Percentiles rank a stretch among this genome's conserved stretches.
These are phyloP conservation scores for Funneliformis geosporum DNA, from an alignment of 192 early-diverging fungal species.

Conservation along the genomic window DNA sequence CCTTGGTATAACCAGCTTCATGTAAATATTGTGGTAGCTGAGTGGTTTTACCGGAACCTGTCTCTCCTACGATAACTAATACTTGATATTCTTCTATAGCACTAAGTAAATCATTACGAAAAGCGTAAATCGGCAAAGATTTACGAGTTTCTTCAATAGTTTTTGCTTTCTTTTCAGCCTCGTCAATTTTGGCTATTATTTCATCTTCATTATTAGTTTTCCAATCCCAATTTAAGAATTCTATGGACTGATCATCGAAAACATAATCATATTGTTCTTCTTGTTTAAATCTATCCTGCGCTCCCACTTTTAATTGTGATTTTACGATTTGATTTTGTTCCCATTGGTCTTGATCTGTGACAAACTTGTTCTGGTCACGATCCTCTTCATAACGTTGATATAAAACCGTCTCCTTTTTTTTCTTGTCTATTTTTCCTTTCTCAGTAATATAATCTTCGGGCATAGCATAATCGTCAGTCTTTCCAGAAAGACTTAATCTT, in stretches of 20 bases:
- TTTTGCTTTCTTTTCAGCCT: conserved; percentile 64
- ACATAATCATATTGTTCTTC: conserved; percentile 87
- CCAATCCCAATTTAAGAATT: conserved; percentile 77
- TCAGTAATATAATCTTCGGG: conserved; percentile 97
- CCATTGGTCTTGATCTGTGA: conserved; percentile 92
- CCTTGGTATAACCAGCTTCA: conserved; percentile 93
- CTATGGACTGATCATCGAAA: conserved; percentile 88
- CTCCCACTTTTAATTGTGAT: conserved; percentile 52
- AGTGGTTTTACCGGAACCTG: conserved; percentile 98
- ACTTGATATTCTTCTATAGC: conserved; percentile 86
- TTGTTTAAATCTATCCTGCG: conserved; percentile 52
- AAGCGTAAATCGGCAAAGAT: conserved; percentile 91
- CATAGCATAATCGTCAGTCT: conserved; percentile 83
- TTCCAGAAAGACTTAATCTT: conserved; percentile 74
- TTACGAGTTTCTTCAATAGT: conserved; percentile 74
- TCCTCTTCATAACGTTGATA: conserved; percentile 90
- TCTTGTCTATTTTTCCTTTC: conserved; percentile 96
- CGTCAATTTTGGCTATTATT: conserved; percentile 55
- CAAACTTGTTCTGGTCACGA: conserved; percentile 59
- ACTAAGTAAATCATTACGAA: conserved; percentile 77
- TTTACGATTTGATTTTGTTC: conserved; percentile 81
- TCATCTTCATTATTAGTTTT: conserved; percentile 56
- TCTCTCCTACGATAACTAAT: conserved; percentile 95
- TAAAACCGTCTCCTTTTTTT: conserved; percentile 86
- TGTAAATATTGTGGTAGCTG: conserved; percentile 96